Conservation (phyloP, 495 filamentous ascomycete species). For the Parachaetomium inaequale region DNA sequence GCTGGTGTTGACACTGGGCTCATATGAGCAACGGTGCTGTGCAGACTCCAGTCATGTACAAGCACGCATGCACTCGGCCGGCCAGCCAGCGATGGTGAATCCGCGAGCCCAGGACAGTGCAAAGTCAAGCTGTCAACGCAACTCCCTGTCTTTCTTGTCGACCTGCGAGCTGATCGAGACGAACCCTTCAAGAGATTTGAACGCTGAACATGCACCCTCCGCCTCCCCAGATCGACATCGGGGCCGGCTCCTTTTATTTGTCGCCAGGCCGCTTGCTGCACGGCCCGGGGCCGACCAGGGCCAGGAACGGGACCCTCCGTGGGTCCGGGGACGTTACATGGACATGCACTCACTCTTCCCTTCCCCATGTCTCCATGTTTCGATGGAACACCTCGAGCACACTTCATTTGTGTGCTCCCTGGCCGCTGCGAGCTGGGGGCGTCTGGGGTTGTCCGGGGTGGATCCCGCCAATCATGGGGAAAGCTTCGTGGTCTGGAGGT, state of each 20-base stretch:
- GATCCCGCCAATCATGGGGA: conserved; percentile 21
- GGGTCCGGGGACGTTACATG: conserved; percentile 6
- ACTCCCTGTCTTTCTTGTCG: not conserved
- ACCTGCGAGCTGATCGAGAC: conserved; percentile 6
- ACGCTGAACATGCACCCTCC: not conserved
- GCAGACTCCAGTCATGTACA: no score
- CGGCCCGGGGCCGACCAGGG: not conserved
- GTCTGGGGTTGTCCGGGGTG: not conserved
- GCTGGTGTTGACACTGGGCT: no score
- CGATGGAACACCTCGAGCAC: not conserved
- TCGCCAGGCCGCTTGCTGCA: not conserved
- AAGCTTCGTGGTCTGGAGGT: not conserved
- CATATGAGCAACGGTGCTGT: no score
- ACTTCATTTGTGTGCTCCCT: not conserved
- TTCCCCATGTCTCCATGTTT: not conserved
- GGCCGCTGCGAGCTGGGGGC: not conserved
- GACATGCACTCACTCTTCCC: not conserved
- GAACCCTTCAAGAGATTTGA: not conserved
- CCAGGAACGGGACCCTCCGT: not conserved
- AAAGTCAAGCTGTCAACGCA: not conserved
- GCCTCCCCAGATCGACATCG: not conserved
- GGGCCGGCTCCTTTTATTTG: not conserved
- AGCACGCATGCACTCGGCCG: no score
- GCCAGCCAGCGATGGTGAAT: no score
- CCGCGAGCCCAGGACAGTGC: no score